Evolutionary conservation across 2,329 filamentous ascomycete species (phyloP).

Genomic region (Samsoniella hepiali): DNA sequence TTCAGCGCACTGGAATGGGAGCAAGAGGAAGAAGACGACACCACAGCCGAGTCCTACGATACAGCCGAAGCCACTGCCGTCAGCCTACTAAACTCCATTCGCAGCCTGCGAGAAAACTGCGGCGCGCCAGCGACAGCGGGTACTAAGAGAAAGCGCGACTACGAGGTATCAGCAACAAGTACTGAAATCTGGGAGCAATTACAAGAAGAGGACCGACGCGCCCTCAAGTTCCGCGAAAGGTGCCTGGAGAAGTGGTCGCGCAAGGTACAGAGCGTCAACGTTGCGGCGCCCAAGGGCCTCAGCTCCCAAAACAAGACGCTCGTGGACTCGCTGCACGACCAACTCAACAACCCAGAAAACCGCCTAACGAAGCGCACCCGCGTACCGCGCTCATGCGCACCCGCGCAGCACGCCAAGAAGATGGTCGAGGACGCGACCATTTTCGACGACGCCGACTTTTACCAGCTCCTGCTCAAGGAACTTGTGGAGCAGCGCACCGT

Average conservation of each 20-base stretch:
- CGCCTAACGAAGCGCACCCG: slow-evolving; percentile 67
- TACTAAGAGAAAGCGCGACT: slow-evolving; percentile 58
- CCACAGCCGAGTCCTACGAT: slow-evolving; percentile 55
- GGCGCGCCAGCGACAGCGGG: slow-evolving; percentile 48
- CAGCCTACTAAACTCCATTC: slow-evolving; percentile 78
- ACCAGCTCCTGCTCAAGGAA: slow-evolving; percentile 87
- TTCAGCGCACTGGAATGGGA: slow-evolving; percentile 48
- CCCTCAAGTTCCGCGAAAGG: slow-evolving; percentile 60
- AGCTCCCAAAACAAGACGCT: slow-evolving; percentile 43
- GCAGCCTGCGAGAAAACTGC: slow-evolving; percentile 63
- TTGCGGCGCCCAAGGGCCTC: slow-evolving; percentile 27
- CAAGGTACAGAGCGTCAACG: slow-evolving; percentile 56
- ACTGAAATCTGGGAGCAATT: slow-evolving; percentile 71
- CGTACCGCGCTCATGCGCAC: slow-evolving; percentile 73
- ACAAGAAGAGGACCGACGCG: slow-evolving; percentile 59
- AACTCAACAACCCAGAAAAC: slow-evolving; percentile 60
- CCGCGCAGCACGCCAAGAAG: slow-evolving; percentile 59
- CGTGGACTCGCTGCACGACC: slow-evolving; percentile 64
- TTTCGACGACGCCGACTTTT: slow-evolving; percentile 94
- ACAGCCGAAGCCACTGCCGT: slow-evolving; percentile 84
- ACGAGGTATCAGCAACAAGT: slow-evolving; percentile 55
- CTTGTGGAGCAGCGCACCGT: slow-evolving; percentile 84
- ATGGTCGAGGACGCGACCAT: slow-evolving; percentile 58
- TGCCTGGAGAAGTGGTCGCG: slow-evolving; percentile 87
- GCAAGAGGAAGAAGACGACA: slow-evolving; percentile 26